Evolutionary conservation across 257 asterid genomes (phyloP), one percentile per base, ranked within the genome.

Genomic region (Ilex asprella): DNA sequence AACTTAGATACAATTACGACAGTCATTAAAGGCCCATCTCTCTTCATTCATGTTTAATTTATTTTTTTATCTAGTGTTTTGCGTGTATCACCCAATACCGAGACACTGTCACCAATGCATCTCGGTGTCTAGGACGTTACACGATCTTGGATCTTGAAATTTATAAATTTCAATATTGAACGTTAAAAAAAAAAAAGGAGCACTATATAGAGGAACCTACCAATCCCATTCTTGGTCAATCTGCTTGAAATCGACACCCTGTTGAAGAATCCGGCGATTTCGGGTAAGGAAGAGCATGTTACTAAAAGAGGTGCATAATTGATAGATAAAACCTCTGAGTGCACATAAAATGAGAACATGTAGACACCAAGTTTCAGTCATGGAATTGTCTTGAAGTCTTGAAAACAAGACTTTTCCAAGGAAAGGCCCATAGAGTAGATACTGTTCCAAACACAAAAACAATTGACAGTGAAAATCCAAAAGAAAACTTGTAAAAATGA

Each of bases 141-240:
- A 1, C 27, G 27, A 21, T 21, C 27, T 21, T 21, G 27, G 27
- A 21, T 21, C 27, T 21, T 21, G 27, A 21, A 21, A 21, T 21
- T 21, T 21, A 21, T 21, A 21, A 21, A 21, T 21, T 21, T 21
- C 27, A 21, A 21, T 21, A 21, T 21, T 21, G 27, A 21, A 21
- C 0, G 27, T 21, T 35, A 35, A 35, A 35, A 35, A 3, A 35
- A 35, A 4, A 8, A 35, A 35, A 8, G 41, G 1, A 21, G 27
- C 27, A 21, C 27, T 21, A 21, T 21, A 21, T 21, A 21, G 27
- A 21, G 27, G 27, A 21, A 21, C 8, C 53, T 77, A 90, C 97
- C 97, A 90, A 35, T 88, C 71, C 91, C 95, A 86, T 73, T 91
- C 98, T 30, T 59, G 52, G 76, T 91, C 98, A 70, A 91, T 91